Evolutionary conservation across 2,329 filamentous ascomycete genomes (phyloP), one percentile per base, ranked within the genome.

Genomic region (Pseudovirgaria hyperparasitica): DNA sequence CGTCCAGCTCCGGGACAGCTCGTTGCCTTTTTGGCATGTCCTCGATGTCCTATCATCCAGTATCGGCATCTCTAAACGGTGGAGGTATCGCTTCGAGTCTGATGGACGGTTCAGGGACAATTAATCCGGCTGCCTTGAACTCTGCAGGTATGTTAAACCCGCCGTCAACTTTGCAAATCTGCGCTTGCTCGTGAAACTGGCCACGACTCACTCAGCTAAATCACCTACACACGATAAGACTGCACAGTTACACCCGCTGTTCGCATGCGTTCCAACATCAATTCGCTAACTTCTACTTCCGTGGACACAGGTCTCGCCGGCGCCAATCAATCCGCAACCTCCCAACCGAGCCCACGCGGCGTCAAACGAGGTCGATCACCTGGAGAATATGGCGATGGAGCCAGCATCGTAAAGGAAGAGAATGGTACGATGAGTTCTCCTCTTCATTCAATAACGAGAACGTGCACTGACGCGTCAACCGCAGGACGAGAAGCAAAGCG

Each of bases 291-390:
- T 29, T 21, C 11, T 23, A 11, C 16, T 25, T 22, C 25, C 14
- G 31, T 17, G 15, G 19, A 9, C 34, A 51, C 41, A 42, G 39
- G 40, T 41, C 43, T 53, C 29, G 41, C 37, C 27, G 41, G 39
- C 38, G 34, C 45, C 32, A 36, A 42, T 11, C 48, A 49, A 32
- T 28, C 36, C 25, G 42, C 44, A 28, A 41, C 48, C 41, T 45
- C 42, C 31, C 50, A 50, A 40, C 37, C 42, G 24, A 48, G 46
- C 28, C 37, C 38, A 19, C 45, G 53, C 19, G 54, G 54, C 29
- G 33, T 55, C 33, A 57, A 57, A 38, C 50, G 54, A 38, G 56
- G 54, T 37, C 52, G 53, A 37, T 55, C 54, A 26, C 31, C 42
- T 12, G 46, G 43, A 27, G 50, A 54, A 23, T 38, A 41, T 24